Evolutionary conservation across 345 rosid genomes (phyloP).

Genomic region (Salix udensis): DNA sequence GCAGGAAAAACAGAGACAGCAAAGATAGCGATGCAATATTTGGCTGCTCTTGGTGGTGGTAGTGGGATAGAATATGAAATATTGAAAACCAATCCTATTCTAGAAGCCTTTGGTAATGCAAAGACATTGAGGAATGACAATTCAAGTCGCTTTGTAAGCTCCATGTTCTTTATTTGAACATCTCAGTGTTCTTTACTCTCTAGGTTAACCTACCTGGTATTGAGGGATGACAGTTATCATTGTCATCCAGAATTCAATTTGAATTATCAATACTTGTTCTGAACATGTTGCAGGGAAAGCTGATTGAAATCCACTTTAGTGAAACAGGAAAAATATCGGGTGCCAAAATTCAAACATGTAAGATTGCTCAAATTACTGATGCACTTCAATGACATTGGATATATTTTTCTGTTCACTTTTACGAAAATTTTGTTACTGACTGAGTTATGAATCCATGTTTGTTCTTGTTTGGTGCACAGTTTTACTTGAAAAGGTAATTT

Average conservation of each 20-base stretch:
- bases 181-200: neutral
- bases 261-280: constrained; percentile 22
- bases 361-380: constrained; percentile 31
- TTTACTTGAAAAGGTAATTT: constrained; percentile 90
- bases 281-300: constrained; percentile 68
- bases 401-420: constrained; percentile 9
- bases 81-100: constrained; percentile 88
- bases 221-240: neutral
- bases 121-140: constrained; percentile 94
- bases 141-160: constrained; percentile 98
- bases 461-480: constrained; percentile 46
- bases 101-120: constrained; percentile 99
- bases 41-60: constrained; percentile 99
- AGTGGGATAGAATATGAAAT: constrained; percentile 97
- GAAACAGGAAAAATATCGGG: constrained; percentile 98
- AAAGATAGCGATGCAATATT: constrained; percentile 98
- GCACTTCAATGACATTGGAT: constrained; percentile 2
- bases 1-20: constrained; percentile 99
- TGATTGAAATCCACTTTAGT: constrained; percentile 93
- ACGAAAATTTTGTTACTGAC: constrained; percentile 30
- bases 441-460: constrained; percentile 23
- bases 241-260: neutral
- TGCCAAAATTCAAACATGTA: constrained; percentile 96
- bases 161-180: constrained; percentile 30
- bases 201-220: neutral